Percentiles rank a stretch among this genome's conserved stretches.
Evolutionary conservation across 768 basidiomycete genomes (phyloP).

Genomic region (Termitomyces sp.): DNA sequence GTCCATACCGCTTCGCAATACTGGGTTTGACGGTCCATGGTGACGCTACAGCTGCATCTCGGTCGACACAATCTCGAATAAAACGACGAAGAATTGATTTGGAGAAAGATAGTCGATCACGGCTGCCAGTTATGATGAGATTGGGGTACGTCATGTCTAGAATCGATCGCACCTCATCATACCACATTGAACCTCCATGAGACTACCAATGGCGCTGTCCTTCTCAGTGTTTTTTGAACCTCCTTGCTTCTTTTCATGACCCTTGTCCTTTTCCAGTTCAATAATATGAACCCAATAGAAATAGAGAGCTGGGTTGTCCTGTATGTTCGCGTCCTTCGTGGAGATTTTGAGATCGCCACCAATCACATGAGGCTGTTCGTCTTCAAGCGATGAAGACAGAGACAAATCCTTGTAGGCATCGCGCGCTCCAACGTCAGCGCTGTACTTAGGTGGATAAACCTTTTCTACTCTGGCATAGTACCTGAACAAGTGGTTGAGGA

Average conservation of each 20-base stretch:
- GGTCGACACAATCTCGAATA: constrained; percentile 92
- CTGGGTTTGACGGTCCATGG: constrained; percentile 93
- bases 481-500: constrained; percentile 34
- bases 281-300: constrained; percentile 86
- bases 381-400: constrained; percentile 40
- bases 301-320: constrained; percentile 81
- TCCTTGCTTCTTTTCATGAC: constrained; percentile 55
- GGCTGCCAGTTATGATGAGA: constrained; percentile 43
- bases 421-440: constrained; percentile 39
- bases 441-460: constrained; percentile 66
- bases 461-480: constrained; percentile 81
- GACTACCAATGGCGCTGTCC: constrained; percentile 68
- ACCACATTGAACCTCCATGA: constrained; percentile 79
- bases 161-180: constrained; percentile 66
- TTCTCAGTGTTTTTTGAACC: constrained; percentile 48
- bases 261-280: constrained; percentile 69
- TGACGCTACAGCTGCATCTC: constrained; percentile 87
- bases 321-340: constrained; percentile 60
- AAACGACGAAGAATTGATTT: constrained; percentile 96
- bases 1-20: constrained; percentile 82
- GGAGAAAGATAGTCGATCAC: constrained; percentile 93
- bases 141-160: not conserved
- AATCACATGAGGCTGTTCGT: constrained; percentile 61
- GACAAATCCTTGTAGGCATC: constrained; percentile 48
- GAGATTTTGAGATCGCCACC: constrained; percentile 78